Percentiles rank a stretch among this genome's conserved stretches.
Conservation (phyloP, 192 early-diverging fungal species). For the Paraglomus brasilianum region DNA sequence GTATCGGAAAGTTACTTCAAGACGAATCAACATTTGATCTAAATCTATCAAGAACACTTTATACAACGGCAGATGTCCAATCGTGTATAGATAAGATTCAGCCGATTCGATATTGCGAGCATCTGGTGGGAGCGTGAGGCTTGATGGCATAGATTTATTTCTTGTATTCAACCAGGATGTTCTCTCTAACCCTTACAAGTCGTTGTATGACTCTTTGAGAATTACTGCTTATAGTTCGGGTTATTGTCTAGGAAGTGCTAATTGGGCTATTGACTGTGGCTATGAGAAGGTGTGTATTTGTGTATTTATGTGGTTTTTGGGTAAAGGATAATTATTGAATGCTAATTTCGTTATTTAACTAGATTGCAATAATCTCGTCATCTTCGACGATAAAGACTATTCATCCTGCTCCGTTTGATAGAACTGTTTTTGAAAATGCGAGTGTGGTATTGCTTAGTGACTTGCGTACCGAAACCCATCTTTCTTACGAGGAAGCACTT, state of each 20-base stretch:
- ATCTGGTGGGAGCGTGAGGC: constrained; percentile 37
- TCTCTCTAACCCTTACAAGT: constrained; percentile 30
- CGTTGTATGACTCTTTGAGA: constrained; percentile 40
- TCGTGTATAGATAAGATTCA: constrained; percentile 61
- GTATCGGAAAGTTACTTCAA: constrained; percentile 2
- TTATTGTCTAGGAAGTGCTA: constrained; percentile 69
- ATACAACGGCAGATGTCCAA: constrained; percentile 55
- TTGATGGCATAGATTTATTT: not conserved
- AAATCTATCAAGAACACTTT: constrained; percentile 43
- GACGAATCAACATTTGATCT: constrained; percentile 23
- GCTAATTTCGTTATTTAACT: not conserved
- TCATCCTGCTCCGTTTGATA: constrained; percentile 53
- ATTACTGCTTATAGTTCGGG: constrained; percentile 70
- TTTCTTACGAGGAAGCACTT: constrained; percentile 37
- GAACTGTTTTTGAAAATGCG: constrained; percentile 41
- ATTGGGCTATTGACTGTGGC: constrained; percentile 71
- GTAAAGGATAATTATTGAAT: not conserved
- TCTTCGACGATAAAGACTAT: constrained; percentile 44
- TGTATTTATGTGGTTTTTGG: not conserved
- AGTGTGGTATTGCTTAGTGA: constrained; percentile 46
- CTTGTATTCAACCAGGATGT: constrained; percentile 3
- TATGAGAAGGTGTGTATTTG: constrained; percentile 45
- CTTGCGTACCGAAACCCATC: constrained; percentile 36
- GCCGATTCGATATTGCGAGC: constrained; percentile 56
- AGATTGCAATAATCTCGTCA: constrained; percentile 48